Evolutionary conservation across 73 alveolate species (phyloP), one percentile per base, ranked within the genome.

Genomic region (Paramecium bursaria): DNA sequence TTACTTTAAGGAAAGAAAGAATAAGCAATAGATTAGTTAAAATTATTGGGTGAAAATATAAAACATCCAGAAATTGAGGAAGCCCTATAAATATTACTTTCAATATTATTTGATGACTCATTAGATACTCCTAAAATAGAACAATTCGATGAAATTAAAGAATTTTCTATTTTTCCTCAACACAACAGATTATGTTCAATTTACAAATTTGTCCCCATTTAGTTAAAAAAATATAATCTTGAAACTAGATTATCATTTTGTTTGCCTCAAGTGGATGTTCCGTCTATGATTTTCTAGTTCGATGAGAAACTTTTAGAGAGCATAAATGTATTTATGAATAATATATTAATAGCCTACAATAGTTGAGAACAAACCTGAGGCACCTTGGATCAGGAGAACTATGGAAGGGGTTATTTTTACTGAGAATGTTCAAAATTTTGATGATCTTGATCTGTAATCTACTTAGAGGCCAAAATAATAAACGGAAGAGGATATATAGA

Each of bases 321-420:
- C 17, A 22, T 79, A 1, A 30, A 46, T 25, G 89, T 79, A 79
- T n/a, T 0, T 15, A 33, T 4, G 21, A 35, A 53, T 30, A 31
- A n/a, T 53, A 21, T 10, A 26, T 29, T 2, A 21, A 3, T 39
- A 79, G 89, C 89, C 89, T 13, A 79, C 85, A 13, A 82, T 55
- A 3, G 89, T 79, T 29, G 89, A 79, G 50, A 79, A 79, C 54
- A 79, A 79, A 11, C 89, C 89, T 9, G 89, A 79, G 46, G 89
- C 89, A 1, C 89, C 89, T 13, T 79, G 89, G 89, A 79, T 79
- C 25, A 53, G 73, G 33, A 57, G 89, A 54, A 79, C 89, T 3
- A 26, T 61, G 17, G 89, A 79, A 79, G 89, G 89, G n/a, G 76
- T 79, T 3, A 79, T 79, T 3, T 79, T 79, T 55, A 79, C 89